Evolutionary conservation across 768 basidiomycete species (phyloP).

Genomic region (Lanmaoa rubissima): DNA sequence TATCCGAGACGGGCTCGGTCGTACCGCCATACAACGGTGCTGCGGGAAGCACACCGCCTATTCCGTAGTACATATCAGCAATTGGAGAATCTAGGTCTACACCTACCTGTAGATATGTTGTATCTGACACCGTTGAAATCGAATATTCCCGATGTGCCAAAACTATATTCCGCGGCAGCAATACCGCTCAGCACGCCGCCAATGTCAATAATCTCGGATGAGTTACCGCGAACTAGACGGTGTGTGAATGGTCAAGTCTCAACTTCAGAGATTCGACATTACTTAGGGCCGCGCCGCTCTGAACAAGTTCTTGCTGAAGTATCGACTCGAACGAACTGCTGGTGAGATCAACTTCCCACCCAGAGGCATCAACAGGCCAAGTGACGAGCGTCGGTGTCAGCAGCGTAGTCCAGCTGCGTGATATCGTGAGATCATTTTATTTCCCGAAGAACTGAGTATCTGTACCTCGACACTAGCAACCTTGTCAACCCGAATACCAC

Average conservation of each 20-base stretch:
- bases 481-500: slow-evolving; percentile 8
- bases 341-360: slow-evolving; percentile 9
- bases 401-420: slow-evolving; percentile 13
- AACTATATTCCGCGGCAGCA: slow-evolving; percentile 8
- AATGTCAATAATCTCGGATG: slow-evolving; percentile 8
- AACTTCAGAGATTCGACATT: neutral
- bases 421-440: neutral
- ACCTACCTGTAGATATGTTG: slow-evolving; percentile 15
- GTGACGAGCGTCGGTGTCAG: slow-evolving; percentile 5
- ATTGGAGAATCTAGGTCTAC: no score
- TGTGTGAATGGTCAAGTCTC: neutral
- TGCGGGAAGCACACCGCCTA: slow-evolving; percentile 12
- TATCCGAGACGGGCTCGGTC: neutral
- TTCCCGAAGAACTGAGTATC: neutral
- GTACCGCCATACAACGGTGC: neutral
- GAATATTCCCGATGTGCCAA: slow-evolving; percentile 5
- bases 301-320: neutral
- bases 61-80: neutral
- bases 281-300: slow-evolving; percentile 2
- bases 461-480: slow-evolving; percentile 19
- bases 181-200: slow-evolving; percentile 16
- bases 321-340: neutral
- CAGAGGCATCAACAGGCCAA: neutral
- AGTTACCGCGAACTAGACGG: slow-evolving; percentile 9
- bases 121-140: slow-evolving; percentile 20